A percentile compares a stretch with the other conserved stretches of the same genome.
Evolutionary conservation across 371 early-diverging fungal genomes (phyloP).

Genomic region (Blakeslea trispora): DNA sequence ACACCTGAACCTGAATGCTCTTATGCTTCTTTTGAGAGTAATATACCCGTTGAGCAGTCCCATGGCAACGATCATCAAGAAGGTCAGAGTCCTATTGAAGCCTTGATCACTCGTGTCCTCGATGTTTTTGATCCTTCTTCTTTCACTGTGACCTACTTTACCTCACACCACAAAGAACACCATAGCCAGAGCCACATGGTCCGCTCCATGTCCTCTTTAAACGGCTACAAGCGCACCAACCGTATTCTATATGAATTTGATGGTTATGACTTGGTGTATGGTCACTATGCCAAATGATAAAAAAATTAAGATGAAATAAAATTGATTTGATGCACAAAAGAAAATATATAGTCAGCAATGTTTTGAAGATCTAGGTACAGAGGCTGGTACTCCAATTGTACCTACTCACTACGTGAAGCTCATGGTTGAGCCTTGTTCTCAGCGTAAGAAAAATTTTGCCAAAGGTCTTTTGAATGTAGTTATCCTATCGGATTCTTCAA

Average conservation of each 20-base stretch:
- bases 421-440: too few relatives aligned
- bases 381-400: too few relatives aligned
- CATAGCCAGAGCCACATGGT: constrained; percentile 43
- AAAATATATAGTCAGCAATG: too few relatives aligned
- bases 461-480: too few relatives aligned
- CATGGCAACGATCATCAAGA: constrained; percentile 25
- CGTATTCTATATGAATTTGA: constrained; percentile 80
- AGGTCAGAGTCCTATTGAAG: constrained; percentile 46
- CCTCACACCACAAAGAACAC: constrained; percentile 51
- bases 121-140: constrained; percentile 78
- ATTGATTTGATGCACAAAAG: too few relatives aligned
- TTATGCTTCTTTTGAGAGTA: constrained; percentile 96
- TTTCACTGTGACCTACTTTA: constrained; percentile 86
- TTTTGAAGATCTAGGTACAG: too few relatives aligned
- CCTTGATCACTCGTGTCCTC: constrained; percentile 75
- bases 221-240: constrained; percentile 66
- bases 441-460: too few relatives aligned
- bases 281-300: constrained; percentile 52
- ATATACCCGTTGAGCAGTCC: constrained; percentile 65
- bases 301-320: neutral
- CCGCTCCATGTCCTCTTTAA: constrained; percentile 42
- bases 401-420: too few relatives aligned
- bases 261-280: constrained; percentile 74
- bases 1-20: constrained; percentile 97
- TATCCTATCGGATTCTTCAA: too few relatives aligned